Percentiles rank a stretch among this genome's conserved stretches.
Evolutionary conservation across 169 alveolate genomes (phyloP).

Genomic region (Eimeria zaria): DNA sequence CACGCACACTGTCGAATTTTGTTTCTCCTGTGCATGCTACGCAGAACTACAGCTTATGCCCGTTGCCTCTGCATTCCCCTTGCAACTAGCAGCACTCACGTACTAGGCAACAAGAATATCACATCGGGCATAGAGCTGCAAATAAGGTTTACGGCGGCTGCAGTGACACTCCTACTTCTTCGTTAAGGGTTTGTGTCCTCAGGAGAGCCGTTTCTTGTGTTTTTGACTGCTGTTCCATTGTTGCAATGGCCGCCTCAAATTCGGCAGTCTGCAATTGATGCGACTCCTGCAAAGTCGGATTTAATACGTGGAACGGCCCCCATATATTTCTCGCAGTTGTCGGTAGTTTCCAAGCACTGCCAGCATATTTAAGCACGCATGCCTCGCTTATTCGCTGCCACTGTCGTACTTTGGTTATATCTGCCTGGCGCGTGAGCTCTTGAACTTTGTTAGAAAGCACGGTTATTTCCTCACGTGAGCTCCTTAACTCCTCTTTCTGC

Average conservation of each 20-base stretch:
- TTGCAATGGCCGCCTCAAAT: constrained; percentile 28
- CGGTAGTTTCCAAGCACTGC: background rate
- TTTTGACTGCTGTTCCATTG: constrained; percentile 61
- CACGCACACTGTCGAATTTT: background rate
- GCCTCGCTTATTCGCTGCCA: background rate
- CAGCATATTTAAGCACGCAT: background rate
- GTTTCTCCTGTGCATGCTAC: background rate
- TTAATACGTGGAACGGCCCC: background rate
- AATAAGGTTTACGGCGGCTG: background rate
- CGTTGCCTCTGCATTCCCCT: background rate
- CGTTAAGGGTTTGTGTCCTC: constrained; percentile 50
- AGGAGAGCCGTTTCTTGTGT: constrained; percentile 66
- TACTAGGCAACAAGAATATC: background rate
- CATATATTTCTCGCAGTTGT: background rate
- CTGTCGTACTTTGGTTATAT: background rate
- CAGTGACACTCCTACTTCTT: constrained; percentile 18
- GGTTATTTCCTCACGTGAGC: constrained; percentile 48
- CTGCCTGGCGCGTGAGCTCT: constrained; percentile 72
- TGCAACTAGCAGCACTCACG: background rate
- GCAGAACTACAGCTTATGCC: background rate
- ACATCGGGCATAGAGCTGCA: background rate
- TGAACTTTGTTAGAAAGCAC: constrained; percentile 29
- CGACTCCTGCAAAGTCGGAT: constrained; percentile 4
- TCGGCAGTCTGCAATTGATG: constrained; percentile 66
- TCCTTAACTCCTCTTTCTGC: constrained; percentile 22